Conservation (phyloP, 176 grass and related monocot genomes). For the Urochloa ruziziensis region DNA sequence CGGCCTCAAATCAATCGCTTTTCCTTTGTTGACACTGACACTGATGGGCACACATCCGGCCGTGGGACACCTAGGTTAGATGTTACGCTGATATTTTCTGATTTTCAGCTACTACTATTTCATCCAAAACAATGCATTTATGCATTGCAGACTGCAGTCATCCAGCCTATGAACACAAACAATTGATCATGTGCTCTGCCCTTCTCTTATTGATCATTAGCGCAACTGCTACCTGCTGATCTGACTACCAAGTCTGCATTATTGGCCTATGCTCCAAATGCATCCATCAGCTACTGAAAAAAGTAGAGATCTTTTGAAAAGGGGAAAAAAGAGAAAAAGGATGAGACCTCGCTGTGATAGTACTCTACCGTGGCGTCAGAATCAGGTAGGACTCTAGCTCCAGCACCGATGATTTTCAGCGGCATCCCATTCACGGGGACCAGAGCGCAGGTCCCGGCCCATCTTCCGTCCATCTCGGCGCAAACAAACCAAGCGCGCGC, state of each 20-base stretch:
- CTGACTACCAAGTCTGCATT: not conserved
- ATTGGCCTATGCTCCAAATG: not conserved
- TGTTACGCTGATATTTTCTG: not conserved
- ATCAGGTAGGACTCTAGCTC: not conserved
- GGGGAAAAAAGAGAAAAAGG: not conserved
- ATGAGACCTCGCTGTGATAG: not conserved
- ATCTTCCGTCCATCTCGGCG: not conserved
- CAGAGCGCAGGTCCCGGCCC: not conserved
- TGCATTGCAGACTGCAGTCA: not conserved
- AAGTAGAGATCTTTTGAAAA: not conserved
- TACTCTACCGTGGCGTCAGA: not conserved
- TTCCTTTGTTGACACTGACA: slow-evolving; percentile 9
- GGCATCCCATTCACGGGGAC: slow-evolving; percentile 19
- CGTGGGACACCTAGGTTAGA: not conserved
- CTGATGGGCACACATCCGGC: not conserved
- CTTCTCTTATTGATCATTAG: not conserved
- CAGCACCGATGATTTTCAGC: not conserved
- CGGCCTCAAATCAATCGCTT: not conserved
- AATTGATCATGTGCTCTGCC: not conserved
- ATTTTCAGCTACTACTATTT: not conserved
- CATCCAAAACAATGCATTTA: not conserved
- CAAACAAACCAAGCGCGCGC: not conserved
- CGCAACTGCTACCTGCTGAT: not conserved
- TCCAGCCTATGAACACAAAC: not conserved
- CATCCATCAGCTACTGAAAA: not conserved